Evolutionary conservation across 768 basidiomycete species (phyloP).

Genomic region (Mycena polygramma): DNA sequence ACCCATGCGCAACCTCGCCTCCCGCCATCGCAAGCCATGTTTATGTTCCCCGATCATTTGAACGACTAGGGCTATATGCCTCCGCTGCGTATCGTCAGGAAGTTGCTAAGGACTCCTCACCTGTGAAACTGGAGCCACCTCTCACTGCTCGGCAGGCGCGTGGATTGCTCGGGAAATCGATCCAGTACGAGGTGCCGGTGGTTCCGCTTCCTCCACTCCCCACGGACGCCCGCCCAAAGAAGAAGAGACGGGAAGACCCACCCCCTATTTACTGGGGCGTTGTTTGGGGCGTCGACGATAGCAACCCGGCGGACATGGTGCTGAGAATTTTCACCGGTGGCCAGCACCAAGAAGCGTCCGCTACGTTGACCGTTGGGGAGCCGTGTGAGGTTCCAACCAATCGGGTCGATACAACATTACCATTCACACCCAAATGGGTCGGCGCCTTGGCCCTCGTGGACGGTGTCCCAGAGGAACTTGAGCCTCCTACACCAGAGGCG

Average conservation of each 20-base stretch:
- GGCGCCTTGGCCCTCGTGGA: conserved; percentile 18
- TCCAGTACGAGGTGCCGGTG: conserved; percentile 27
- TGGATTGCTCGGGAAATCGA: conserved; percentile 25
- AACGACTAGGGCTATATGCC: conserved; percentile 18
- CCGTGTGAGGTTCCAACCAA: conserved; percentile 15
- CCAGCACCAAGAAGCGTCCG: conserved; percentile 17
- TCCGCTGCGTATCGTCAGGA: conserved; percentile 19
- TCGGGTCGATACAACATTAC: conserved; percentile 5
- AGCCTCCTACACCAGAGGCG: background rate
- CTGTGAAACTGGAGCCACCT: conserved; percentile 22
- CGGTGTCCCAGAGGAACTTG: background rate
- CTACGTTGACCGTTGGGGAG: conserved; percentile 17
- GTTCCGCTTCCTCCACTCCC: conserved; percentile 25
- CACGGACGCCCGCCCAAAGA: conserved; percentile 19
- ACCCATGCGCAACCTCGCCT: conserved; percentile 22
- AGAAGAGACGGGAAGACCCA: conserved; percentile 20
- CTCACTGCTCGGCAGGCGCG: conserved; percentile 13
- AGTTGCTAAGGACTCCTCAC: conserved; percentile 20
- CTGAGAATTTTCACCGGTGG: conserved; percentile 26
- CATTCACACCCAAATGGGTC: conserved; percentile 31
- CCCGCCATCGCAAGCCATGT: conserved; percentile 27
- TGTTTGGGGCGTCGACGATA: conserved; percentile 24
- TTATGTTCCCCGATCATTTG: conserved; percentile 27
- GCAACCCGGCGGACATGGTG: background rate
- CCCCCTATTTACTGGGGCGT: conserved; percentile 26